Percentiles rank a stretch among this genome's conserved stretches.
phyloP scores from a whole-genome alignment of 2,329 filamentous ascomycete genomes.

The Fusarium sp. region DNA sequence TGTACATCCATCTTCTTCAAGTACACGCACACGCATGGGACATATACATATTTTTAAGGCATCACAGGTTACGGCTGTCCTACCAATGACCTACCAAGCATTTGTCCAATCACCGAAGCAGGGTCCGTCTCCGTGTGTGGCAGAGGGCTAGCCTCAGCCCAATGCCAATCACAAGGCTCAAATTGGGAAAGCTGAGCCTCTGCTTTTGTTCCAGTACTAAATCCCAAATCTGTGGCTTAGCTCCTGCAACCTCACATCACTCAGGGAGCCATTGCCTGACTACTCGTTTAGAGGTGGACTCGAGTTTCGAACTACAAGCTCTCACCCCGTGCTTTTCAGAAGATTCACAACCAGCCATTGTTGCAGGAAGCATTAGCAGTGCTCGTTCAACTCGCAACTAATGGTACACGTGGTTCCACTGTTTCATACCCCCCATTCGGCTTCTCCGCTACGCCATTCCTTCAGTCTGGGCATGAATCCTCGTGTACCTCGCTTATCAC shows the following conservation, averaged over 20 bases:
- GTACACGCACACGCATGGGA: not conserved
- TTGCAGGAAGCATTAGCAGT: not conserved
- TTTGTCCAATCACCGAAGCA: not conserved
- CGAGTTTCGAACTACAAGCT: not conserved
- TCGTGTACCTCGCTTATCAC: not conserved
- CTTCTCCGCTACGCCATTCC: not conserved
- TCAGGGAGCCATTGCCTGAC: not conserved
- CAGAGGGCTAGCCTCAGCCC: not conserved
- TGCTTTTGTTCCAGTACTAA: not conserved
- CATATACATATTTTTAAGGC: not conserved
- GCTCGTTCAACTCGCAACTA: not conserved
- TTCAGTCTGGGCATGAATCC: not conserved
- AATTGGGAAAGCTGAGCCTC: not conserved
- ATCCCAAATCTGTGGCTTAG: not conserved
- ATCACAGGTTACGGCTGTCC: not conserved
- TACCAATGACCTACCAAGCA: not conserved
- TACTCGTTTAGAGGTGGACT: not conserved
- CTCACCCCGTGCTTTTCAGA: not conserved
- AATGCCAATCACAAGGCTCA: not conserved
- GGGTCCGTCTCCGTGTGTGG: not conserved
- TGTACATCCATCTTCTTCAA: not conserved
- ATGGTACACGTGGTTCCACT: not conserved
- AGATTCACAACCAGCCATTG: not conserved
- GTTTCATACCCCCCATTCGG: not conserved
- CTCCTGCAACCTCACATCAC: not conserved